Base-by-base conservation (phyloP, 176 grass and related monocot genomes). In the Saccharum officinarum region DNA sequence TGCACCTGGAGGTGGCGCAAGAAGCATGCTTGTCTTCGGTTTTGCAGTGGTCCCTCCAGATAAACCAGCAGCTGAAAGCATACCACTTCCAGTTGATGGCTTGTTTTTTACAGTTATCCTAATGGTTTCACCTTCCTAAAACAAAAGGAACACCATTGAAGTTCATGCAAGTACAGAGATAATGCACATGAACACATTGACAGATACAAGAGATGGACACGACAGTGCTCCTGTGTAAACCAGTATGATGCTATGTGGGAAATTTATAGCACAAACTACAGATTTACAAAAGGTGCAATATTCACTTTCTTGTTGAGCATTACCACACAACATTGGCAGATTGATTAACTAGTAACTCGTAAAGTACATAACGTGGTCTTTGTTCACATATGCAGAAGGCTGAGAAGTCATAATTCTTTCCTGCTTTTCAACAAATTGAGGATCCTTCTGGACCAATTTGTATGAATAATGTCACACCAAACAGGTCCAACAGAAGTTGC, bases 51-150 rank as follows among this genome's bases (percentile, higher is more conserved):
- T 66, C 14, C 86, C 95, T 86, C 88, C 95, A 75, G 88, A 91
- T 76, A 94, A 80, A 65, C 92, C 89, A 84, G 92, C 86, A 82
- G 90, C 74, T 45, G 92, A 88, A 86, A 99, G 91, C 93, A 92
- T 99, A 45, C 93, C 93, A 83, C 86, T 64, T 86, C 94, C 92
- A 60, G 76, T 68, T 79, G 97, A 82, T 84, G 79, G 63, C 79
- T 97, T 99, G 76, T 93, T 99, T 85, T 99, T 99, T 31, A 99
- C 94, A 84, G 86, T 99, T 96, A 99, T 99, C 82, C 88, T 89
- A 67, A 99, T 99, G 45, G 97, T 99, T 92, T 99, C 97, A 69
- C 97, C 97, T 89, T 99, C 97, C 97, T 99, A 69, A 77, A 89
- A 90, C 52, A 71, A 31, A 64, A 61, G 20, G 60, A 71, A 30